Evolutionary conservation across 495 filamentous ascomycete genomes (phyloP), one percentile per base, ranked within the genome.

Genomic region (Melanomma pulvis-pyrius): DNA sequence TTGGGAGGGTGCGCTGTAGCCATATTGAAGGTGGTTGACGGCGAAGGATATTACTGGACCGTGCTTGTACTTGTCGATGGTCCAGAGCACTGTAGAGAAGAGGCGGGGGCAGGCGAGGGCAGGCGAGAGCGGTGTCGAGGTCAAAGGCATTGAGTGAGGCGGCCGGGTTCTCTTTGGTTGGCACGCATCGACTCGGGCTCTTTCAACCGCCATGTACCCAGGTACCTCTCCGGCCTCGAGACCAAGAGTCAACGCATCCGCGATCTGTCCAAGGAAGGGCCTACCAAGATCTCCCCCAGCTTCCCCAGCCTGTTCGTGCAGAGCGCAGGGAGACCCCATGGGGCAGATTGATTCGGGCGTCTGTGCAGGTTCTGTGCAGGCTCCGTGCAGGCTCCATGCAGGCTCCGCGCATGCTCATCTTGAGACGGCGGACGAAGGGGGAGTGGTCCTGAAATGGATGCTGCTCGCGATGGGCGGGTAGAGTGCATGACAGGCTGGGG

Each of bases 281-380:
- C n/a, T 65, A 65, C 62, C 62, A 65, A 59, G 62, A 65, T 65
- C 62, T 3, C 9, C 62, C 62, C 62, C 28, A 56, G 22, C 50
- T 57, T 44, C 39, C 44, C 28, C 58, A 15, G 39, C 39, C 21
- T 21, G 15, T 41, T 48, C 48, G 19, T 36, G 46, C 59, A 36
- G 17, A 21, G n/a, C n/a, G 30, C 32, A 26, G 58, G 36, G 44
- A 34, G 44, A 2, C 2, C 58, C 36, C 58, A 61, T 51, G 58
- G 47, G 28, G 26, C 41, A 61, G n/a, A 65, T 58, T 57, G 60
- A 44, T 53, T 54, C 46, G 63, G 63, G 56, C 48, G 63, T 54
- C 55, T 64, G 63, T 55, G 63, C 63, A 66, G 29, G 24, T 8
- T 9, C 22, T 19, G 48, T 50, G 48, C 48, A 50, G 22, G 48